Evolutionary conservation across 1,139 yeast species (phyloP).

Genomic region (Hyphopichia pseudoburtonii): DNA sequence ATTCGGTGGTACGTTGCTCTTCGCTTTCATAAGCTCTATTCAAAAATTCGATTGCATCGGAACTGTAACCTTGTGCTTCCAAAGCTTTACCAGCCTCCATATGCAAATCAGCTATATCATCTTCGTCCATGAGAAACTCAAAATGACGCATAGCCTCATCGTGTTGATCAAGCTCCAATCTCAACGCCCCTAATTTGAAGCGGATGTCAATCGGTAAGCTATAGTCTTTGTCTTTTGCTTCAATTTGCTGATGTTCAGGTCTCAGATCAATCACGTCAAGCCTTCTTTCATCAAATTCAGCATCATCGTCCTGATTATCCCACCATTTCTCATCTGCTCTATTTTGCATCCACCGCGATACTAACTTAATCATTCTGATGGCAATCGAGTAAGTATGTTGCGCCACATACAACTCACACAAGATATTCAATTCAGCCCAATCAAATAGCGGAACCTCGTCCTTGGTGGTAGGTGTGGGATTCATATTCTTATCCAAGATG

Average conservation of each 20-base stretch:
- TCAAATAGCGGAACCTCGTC: slow-evolving; percentile 54
- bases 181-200: slow-evolving; percentile 70
- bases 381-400: slow-evolving; percentile 67
- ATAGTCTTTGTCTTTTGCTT: slow-evolving; percentile 33
- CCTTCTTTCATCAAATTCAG: slow-evolving; percentile 75
- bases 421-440: slow-evolving; percentile 86
- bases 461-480: slow-evolving; percentile 22
- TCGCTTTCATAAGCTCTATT: slow-evolving; percentile 52
- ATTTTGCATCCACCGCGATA: slow-evolving; percentile 80
- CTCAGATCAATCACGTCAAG: slow-evolving; percentile 28
- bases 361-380: slow-evolving; percentile 61
- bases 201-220: slow-evolving; percentile 83
- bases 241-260: slow-evolving; percentile 15
- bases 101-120: slow-evolving; percentile 69
- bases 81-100: slow-evolving; percentile 75
- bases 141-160: slow-evolving; percentile 76
- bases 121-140: slow-evolving; percentile 55
- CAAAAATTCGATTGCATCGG: slow-evolving; percentile 71
- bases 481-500: slow-evolving; percentile 58
- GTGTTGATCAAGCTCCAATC: slow-evolving; percentile 63
- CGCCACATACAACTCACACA: slow-evolving; percentile 73
- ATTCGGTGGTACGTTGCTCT: slow-evolving; percentile 44
- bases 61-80: slow-evolving; percentile 64
- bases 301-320: slow-evolving; percentile 74
- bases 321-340: slow-evolving; percentile 76